Evolutionary conservation across 306 rosid genomes (phyloP), one percentile per base, ranked within the genome.

Genomic region (Abrus pulchellus): DNA sequence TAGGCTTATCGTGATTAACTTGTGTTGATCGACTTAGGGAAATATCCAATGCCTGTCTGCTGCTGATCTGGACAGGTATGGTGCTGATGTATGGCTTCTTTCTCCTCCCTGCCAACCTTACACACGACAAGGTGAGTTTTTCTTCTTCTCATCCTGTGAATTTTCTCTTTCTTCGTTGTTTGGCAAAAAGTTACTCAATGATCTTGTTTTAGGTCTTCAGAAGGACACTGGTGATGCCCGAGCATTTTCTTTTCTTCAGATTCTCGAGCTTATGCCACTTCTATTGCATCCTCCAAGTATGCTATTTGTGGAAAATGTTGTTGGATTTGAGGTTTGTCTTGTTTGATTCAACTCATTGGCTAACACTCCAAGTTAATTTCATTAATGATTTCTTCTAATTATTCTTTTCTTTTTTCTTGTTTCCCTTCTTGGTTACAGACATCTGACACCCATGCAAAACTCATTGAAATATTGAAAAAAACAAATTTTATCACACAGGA

Each of bases 31-130:
- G 80, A 12, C 29, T 54, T 30, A 95, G 99, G 98, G 98, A 66
- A 95, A 91, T 84, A 93, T 95, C 75, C 97, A 93, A 85, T 85
- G 89, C 82, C 84, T 95, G 80, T 88, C 94, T 77, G 93, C 97
- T 50, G 68, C 90, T 64, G 96, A 95, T 86, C 86, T 95, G 44
- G 94, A 91, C 87, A 75, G 86, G 30, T 91, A 88, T 72, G 75
- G 79, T 11, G 97, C 96, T 0, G 87, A 89, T 13, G 97, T 88
- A 13, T 93, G 99, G 98, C 97, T 95, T 83, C 96, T 93, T 82
- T 95, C 99, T 71, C 98, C 98, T 83, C 99, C 99, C 45, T 95
- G 99, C 86, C 99, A 95, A 85, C 99, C 99, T 29, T 93, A 95
- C 85, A 93, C 99, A 6, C 85, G 99, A 85, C 99, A 95, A 88